phyloP scores from a whole-genome alignment of 805 yeast species.

The Yarrowia sp. region DNA sequence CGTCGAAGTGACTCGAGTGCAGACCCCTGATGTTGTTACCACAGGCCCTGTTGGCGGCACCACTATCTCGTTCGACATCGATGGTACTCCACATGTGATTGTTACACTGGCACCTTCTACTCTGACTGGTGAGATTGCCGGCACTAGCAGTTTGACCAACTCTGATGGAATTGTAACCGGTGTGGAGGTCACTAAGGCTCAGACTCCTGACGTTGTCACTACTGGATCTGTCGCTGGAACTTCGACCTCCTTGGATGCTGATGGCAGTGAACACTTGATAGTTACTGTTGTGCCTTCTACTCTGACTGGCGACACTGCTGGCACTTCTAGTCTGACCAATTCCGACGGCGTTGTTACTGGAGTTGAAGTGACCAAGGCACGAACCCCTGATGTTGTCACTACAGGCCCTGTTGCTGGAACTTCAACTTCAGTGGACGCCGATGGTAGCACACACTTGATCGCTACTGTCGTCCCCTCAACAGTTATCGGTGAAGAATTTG shows the following conservation, averaged over 20 bases:
- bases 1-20: too few relatives aligned
- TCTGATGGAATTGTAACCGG: neutral
- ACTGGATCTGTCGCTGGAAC: constrained; percentile 3
- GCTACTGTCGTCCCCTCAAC: too few relatives aligned
- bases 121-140: neutral
- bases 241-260: neutral
- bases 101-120: neutral
- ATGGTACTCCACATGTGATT: too few relatives aligned
- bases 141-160: neutral
- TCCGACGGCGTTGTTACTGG: neutral
- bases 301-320: neutral
- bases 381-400: too few relatives aligned
- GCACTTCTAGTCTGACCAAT: neutral
- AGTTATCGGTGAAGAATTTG: neutral
- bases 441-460: too few relatives aligned
- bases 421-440: neutral
- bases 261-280: neutral
- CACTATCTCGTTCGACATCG: neutral
- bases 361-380: too few relatives aligned
- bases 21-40: too few relatives aligned
- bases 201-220: neutral
- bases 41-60: too few relatives aligned
- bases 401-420: neutral
- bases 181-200: neutral
- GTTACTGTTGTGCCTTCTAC: neutral